Percentiles rank a stretch among this genome's conserved stretches.
phyloP scores from a whole-genome alignment of 345 rosid genomes.

The Salix caprea region DNA sequence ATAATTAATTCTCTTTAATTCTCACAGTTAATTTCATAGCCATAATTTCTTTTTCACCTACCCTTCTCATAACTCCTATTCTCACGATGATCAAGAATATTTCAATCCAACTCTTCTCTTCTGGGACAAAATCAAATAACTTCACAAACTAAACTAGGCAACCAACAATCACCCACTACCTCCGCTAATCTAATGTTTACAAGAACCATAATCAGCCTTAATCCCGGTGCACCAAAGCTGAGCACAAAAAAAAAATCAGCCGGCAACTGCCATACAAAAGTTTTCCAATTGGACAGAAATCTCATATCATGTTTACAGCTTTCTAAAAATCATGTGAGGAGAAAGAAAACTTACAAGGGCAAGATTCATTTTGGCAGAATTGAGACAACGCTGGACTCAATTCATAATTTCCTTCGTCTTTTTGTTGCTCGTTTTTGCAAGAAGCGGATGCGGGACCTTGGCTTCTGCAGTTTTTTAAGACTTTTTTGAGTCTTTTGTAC shows the following conservation, averaged over 20 bases:
- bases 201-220: too few relatives aligned
- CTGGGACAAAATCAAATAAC: not conserved
- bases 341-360: slow-evolving; percentile 41
- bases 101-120: not conserved
- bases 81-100: not conserved
- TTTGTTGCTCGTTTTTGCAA: slow-evolving; percentile 11
- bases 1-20: not conserved
- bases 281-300: not conserved
- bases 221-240: too few relatives aligned
- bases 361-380: slow-evolving; percentile 49
- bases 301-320: not conserved
- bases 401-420: slow-evolving; percentile 11
- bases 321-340: not conserved
- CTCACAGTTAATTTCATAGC: not conserved
- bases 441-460: slow-evolving; percentile 35
- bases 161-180: too few relatives aligned
- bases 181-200: too few relatives aligned
- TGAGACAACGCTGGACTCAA: slow-evolving; percentile 6
- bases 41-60: not conserved
- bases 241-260: not conserved
- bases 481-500: slow-evolving; percentile 82
- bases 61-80: not conserved
- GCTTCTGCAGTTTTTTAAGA: slow-evolving; percentile 61
- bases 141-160: not conserved
- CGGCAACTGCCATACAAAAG: not conserved